phyloP scores from a whole-genome alignment of 208 protist genomes.

The Acanthamoeba sp. region DNA sequence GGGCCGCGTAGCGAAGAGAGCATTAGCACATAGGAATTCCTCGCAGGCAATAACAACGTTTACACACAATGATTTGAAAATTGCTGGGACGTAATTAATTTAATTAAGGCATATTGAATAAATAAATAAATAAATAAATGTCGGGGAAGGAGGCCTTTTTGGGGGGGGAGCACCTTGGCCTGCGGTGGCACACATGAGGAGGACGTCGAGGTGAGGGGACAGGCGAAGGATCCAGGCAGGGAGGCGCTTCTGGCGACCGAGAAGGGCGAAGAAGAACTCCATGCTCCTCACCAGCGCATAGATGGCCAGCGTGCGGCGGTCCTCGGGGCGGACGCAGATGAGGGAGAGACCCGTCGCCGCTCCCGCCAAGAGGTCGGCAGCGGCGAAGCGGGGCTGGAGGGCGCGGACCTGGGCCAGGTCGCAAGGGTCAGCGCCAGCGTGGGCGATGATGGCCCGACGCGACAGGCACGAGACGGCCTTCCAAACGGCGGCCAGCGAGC shows the following conservation, averaged over 20 bases:
- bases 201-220: conserved; percentile 23
- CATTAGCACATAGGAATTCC: too few species aligned
- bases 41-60: too few species aligned
- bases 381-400: conserved; percentile 20
- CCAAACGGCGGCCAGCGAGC: conserved; percentile 52
- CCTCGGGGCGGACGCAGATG: conserved; percentile 26
- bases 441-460: conserved; percentile 22
- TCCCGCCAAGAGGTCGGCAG: conserved; percentile 16
- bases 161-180: conserved; percentile 26
- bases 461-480: conserved; percentile 44
- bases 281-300: conserved; percentile 63
- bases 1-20: too few species aligned
- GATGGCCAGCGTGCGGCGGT: conserved; percentile 52
- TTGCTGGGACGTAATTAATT: not conserved
- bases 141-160: not conserved
- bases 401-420: conserved; percentile 16
- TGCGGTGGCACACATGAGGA: conserved; percentile 63
- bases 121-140: too few species aligned
- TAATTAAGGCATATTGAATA: not conserved
- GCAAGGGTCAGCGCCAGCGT: conserved; percentile 45
- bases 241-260: not conserved
- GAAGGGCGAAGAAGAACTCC: conserved; percentile 55
- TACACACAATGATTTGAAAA: not conserved
- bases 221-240: conserved; percentile 5
- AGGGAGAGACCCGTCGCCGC: conserved; percentile 54